Base-by-base conservation (phyloP, 2,329 filamentous ascomycete species). In the Colletotrichum lentis region DNA sequence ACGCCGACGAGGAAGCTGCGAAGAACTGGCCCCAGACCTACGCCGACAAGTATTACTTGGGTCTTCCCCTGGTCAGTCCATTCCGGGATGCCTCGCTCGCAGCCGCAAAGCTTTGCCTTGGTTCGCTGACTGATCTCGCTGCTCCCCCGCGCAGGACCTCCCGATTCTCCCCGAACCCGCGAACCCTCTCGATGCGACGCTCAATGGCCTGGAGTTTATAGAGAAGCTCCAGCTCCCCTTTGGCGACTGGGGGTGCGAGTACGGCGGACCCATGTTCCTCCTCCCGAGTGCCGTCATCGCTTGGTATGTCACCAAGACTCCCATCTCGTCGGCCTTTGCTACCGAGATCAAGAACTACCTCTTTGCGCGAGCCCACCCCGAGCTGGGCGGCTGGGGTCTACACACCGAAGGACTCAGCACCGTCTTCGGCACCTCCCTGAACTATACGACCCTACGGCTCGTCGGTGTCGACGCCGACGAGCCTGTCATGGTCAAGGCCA, bases 181-280 rank as follows among this genome's bases (percentile, higher is more conserved):
- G 69, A 94, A 84, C 3, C 90, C 95, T 5, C 84, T 96, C 64
- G 88, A 96, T 71, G 84, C 93, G 5, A 93, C 93, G 3, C 83
- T 85, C 68, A 99, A 99, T 80, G 94, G 91, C 44, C 85, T 98
- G 62, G 83, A 87, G 3, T 98, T 97, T 83, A 97, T 96, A 81
- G 92, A 94, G 65, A 87, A 95, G 71, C 86, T 98, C 27, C 96
- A 99, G 77, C 85, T 97, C 1, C 89, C 91, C 16, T 91, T 93
- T 0, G 96, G 96, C 5, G 93, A 97, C 76, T 99, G 96, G 96
- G 96, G 86, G 5, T 98, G 95, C 81, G 96, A 99, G 78, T 99
- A 99, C 81, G 96, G 96, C 62, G 96, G 96, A 0, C 96, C 96
- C 4, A 95, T 97, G 92, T 99, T 99, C 76, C 86, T 98, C 46